phyloP scores from a whole-genome alignment of 2,329 filamentous ascomycete species.

The Fusarium sp. region DNA sequence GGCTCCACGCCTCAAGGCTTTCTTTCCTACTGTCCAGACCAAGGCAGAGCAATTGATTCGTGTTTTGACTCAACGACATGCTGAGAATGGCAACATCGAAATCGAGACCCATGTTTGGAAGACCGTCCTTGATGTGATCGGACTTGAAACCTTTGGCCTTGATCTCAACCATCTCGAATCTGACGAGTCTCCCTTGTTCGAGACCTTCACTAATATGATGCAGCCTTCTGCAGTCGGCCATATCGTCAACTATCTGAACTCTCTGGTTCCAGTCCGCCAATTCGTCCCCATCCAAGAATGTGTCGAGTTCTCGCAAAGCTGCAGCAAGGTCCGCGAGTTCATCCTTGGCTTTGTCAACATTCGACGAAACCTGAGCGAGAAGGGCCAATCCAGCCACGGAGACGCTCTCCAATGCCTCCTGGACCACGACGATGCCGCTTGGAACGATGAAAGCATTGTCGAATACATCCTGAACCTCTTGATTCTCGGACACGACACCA shows the following conservation, averaged over 20 bases:
- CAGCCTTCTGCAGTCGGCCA: constrained; percentile 41
- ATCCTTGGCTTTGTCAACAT: constrained; percentile 40
- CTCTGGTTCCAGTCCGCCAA: constrained; percentile 51
- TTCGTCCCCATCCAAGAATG: constrained; percentile 52
- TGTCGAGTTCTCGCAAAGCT: constrained; percentile 49
- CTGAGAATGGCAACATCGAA: constrained; percentile 28
- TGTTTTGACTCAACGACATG: constrained; percentile 34
- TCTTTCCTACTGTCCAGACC: constrained; percentile 48
- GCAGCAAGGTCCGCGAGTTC: constrained; percentile 45
- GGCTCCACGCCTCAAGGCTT: constrained; percentile 41
- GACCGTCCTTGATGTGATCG: constrained; percentile 51
- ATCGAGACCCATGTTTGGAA: constrained; percentile 48
- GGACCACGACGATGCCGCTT: constrained; percentile 41
- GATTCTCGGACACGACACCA: constrained; percentile 58
- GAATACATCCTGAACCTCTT: constrained; percentile 56
- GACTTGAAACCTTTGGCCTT: constrained; percentile 48
- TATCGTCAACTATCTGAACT: constrained; percentile 49
- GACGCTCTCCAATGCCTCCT: constrained; percentile 52
- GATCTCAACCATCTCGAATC: constrained; percentile 50
- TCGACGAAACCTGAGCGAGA: constrained; percentile 3
- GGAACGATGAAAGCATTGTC: constrained; percentile 45
- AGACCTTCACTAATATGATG: constrained; percentile 42
- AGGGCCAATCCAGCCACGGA: background rate
- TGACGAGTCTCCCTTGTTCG: constrained; percentile 41
- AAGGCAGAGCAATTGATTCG: constrained; percentile 49